These are phyloP conservation scores for Pezicula carpinea DNA, from an alignment of 2,329 filamentous ascomycete species.

Conservation along the genomic window DNA sequence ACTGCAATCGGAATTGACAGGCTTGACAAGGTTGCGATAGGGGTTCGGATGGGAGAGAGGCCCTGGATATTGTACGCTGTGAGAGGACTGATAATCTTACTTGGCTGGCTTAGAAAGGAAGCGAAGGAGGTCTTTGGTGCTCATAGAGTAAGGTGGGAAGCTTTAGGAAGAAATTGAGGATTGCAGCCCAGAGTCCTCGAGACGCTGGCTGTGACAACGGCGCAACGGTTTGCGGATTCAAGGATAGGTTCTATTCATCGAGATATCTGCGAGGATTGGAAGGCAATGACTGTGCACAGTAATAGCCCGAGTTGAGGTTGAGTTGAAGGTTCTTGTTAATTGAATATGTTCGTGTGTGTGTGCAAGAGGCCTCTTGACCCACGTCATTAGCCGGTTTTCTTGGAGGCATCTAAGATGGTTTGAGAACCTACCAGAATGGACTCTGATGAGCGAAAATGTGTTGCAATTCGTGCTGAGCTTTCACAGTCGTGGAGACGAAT, in stretches of 20 bases:
- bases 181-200: constrained; percentile 16
- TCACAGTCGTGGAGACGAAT: no score
- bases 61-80: background rate
- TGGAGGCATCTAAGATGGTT: no score
- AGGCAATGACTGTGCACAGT: background rate
- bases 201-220: constrained; percentile 16
- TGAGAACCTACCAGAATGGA: no score
- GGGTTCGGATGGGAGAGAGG: no score
- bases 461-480: no score
- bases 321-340: background rate
- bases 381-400: no score
- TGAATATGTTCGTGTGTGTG: no score
- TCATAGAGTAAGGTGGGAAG: constrained; percentile 64
- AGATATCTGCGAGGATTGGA: background rate
- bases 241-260: background rate
- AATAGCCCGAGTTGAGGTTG: background rate
- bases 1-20: constrained; percentile 2
- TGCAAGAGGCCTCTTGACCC: no score
- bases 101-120: constrained; percentile 94
- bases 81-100: constrained; percentile 47
- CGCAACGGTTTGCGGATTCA: background rate
- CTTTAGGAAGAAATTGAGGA: constrained; percentile 5
- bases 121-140: constrained; percentile 82
- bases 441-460: no score
- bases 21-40: background rate